A percentile compares a stretch with the other conserved stretches of the same genome.
Evolutionary conservation across 2,329 filamentous ascomycete genomes (phyloP).

Genomic region (Fusarium sp.): DNA sequence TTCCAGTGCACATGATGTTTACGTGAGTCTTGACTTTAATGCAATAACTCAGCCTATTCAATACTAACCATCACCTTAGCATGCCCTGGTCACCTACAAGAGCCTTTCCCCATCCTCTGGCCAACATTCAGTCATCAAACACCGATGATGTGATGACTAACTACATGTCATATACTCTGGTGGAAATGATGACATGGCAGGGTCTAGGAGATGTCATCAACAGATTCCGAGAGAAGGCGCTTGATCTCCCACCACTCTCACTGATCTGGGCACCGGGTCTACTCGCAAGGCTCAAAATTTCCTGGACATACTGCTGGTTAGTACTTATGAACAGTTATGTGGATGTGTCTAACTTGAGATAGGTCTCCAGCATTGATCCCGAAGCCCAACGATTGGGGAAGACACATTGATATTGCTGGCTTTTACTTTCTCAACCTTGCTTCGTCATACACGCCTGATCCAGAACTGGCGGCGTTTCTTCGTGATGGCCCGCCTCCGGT

Average conservation of each 20-base stretch:
- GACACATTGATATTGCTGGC: conserved; percentile 78
- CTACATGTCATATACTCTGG: conserved; percentile 84
- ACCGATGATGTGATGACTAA: conserved; percentile 83
- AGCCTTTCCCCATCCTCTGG: conserved; percentile 87
- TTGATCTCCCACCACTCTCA: conserved; percentile 83
- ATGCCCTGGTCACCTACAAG: conserved; percentile 94
- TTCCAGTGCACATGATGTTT: conserved; percentile 89
- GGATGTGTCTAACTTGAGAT: conserved; percentile 8
- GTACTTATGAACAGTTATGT: conserved; percentile 5
- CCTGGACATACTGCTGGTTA: conserved; percentile 90
- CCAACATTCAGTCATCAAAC: conserved; percentile 82
- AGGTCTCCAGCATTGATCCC: conserved; percentile 80
- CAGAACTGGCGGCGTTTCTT: conserved; percentile 76
- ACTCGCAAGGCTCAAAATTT: conserved; percentile 79
- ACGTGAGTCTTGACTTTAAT: conserved; percentile 70
- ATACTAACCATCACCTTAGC: conserved; percentile 60
- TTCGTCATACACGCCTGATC: conserved; percentile 73
- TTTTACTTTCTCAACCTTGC: conserved; percentile 82
- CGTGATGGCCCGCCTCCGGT: conserved; percentile 77
- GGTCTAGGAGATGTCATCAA: conserved; percentile 93
- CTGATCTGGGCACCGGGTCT: conserved; percentile 87
- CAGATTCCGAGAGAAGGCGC: conserved; percentile 79
- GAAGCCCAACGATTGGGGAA: conserved; percentile 82
- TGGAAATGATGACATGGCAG: conserved; percentile 95
- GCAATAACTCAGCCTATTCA: conserved; percentile 56